These are phyloP conservation scores for Diospyros kaki DNA, from an alignment of 148 eudicot genomes.

Conservation along the genomic window DNA sequence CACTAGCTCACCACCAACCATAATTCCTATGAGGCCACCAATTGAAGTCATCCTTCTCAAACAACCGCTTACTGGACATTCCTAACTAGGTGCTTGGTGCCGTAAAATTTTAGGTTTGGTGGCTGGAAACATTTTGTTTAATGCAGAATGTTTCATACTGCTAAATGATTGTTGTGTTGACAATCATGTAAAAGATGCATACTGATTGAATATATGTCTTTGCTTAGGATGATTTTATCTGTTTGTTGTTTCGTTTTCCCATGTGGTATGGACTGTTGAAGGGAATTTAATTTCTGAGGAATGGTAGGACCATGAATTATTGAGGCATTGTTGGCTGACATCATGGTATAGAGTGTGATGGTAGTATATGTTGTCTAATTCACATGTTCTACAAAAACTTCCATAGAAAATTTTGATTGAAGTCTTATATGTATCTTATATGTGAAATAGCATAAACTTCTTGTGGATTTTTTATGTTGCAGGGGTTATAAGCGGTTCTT, in stretches of 20 bases:
- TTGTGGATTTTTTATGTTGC: neutral
- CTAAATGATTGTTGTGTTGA: neutral
- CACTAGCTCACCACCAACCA: no score
- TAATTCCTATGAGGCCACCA: no score
- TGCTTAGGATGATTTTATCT: neutral
- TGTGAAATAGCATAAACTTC: neutral
- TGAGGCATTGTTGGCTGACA: neutral
- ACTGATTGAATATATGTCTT: neutral
- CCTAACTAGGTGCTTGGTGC: no score
- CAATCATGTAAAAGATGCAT: neutral
- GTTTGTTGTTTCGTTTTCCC: neutral
- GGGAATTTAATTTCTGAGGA: neutral
- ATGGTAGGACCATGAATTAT: neutral
- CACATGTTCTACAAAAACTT: neutral
- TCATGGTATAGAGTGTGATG: neutral
- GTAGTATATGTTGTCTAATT: neutral
- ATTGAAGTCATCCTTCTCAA: no score
- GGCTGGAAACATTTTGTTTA: neutral
- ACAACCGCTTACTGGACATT: no score
- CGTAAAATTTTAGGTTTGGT: no score
- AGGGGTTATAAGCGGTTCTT: conserved; percentile 47
- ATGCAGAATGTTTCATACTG: neutral
- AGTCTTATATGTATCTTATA: neutral
- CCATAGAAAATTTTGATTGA: neutral
- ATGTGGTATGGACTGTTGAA: neutral